Conservation (phyloP, 495 filamentous ascomycete species). For the Zalerion maritima region DNA sequence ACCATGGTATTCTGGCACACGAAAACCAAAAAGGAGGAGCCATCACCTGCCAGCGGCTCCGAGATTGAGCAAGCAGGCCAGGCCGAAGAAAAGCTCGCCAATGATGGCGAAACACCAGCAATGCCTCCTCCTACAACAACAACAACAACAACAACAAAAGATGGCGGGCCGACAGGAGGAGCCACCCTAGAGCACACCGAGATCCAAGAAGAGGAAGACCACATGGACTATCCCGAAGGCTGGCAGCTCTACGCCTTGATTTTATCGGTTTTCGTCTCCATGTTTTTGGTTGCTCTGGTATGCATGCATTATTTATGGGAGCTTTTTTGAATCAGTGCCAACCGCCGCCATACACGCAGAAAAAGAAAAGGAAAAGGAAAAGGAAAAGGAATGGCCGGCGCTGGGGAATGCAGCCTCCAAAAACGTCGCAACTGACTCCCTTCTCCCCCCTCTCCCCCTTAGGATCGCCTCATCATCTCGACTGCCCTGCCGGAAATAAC, state of each 20-base stretch:
- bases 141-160: conserved; percentile 2
- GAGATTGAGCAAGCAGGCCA: no score
- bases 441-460: background rate
- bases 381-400: no score
- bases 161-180: conserved; percentile 2
- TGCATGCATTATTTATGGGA: conserved; percentile 1
- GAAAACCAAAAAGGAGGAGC: no score
- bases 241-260: conserved; percentile 14
- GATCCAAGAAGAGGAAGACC: conserved; percentile 4
- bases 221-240: conserved; percentile 17
- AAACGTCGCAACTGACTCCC: no score
- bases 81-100: no score
- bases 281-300: conserved; percentile 23
- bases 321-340: background rate
- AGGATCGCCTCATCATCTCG: conserved; percentile 29
- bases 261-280: conserved; percentile 18
- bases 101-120: no score
- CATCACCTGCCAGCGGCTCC: no score
- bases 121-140: no score
- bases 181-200: conserved; percentile 5
- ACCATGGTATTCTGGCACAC: no score
- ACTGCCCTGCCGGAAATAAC: conserved; percentile 37
- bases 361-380: no score
- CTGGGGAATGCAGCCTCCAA: no score
- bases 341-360: no score